These are phyloP conservation scores for Aspergillus intermedius DNA, from an alignment of 2,329 filamentous ascomycete species.

Conservation along the genomic window DNA sequence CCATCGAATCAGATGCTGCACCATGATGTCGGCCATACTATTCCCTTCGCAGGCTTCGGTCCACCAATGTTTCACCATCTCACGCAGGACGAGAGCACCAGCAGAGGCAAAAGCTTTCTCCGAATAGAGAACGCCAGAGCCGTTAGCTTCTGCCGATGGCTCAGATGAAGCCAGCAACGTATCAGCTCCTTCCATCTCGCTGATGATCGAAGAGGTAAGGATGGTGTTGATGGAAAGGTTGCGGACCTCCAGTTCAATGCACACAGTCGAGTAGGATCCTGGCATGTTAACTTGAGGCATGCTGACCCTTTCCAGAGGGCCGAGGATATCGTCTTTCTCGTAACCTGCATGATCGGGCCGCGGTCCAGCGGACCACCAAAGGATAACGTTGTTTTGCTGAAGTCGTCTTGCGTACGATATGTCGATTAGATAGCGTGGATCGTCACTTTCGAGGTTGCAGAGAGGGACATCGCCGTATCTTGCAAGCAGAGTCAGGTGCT, in stretches of 20 bases:
- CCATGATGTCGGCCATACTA: constrained; percentile 94
- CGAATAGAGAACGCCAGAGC: constrained; percentile 65
- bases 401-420: constrained; percentile 86
- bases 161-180: constrained; percentile 75
- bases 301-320: constrained; percentile 74
- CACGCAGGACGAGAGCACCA: constrained; percentile 80
- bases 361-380: constrained; percentile 91
- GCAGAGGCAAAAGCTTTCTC: constrained; percentile 92
- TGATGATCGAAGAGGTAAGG: constrained; percentile 90
- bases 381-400: constrained; percentile 82
- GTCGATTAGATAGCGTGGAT: constrained; percentile 91
- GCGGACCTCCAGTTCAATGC: constrained; percentile 87
- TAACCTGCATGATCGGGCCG: constrained; percentile 93
- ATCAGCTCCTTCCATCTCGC: constrained; percentile 86
- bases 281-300: constrained; percentile 93
- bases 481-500: constrained; percentile 79
- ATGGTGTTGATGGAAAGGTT: constrained; percentile 98
- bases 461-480: constrained; percentile 90
- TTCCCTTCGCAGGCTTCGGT: constrained; percentile 83
- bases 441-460: constrained; percentile 90
- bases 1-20: constrained; percentile 96
- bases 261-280: constrained; percentile 90
- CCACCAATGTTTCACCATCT: constrained; percentile 99
- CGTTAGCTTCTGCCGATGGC: constrained; percentile 54
- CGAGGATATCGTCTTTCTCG: constrained; percentile 82